Conservation (phyloP, 495 filamentous ascomycete species). For the Acidomyces sp. region DNA sequence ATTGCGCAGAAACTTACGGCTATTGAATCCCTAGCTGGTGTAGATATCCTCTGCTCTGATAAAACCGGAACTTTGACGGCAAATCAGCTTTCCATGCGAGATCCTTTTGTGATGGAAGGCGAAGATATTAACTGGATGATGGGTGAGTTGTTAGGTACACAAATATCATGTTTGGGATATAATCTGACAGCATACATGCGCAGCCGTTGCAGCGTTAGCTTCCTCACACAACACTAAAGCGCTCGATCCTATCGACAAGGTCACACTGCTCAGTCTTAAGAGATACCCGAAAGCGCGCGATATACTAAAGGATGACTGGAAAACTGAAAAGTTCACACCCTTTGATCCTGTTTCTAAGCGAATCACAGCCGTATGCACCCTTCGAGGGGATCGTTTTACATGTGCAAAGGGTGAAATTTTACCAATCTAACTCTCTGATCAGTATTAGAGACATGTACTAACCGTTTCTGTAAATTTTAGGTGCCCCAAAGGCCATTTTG, state of each 20-base stretch:
- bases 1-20: slow-evolving; percentile 65
- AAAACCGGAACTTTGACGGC: slow-evolving; percentile 58
- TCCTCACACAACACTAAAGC: slow-evolving; percentile 68
- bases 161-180: too few relatives aligned
- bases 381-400: slow-evolving; percentile 52
- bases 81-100: slow-evolving; percentile 62
- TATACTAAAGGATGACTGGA: slow-evolving; percentile 55
- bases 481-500: slow-evolving; percentile 60
- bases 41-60: slow-evolving; percentile 62
- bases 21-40: slow-evolving; percentile 63
- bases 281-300: slow-evolving; percentile 60
- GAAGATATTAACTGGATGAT: slow-evolving; percentile 72
- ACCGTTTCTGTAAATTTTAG: too few relatives aligned
- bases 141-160: too few relatives aligned
- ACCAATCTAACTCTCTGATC: too few relatives aligned
- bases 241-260: slow-evolving; percentile 65
- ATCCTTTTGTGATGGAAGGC: slow-evolving; percentile 60
- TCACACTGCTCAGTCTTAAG: slow-evolving; percentile 59
- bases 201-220: slow-evolving; percentile 55
- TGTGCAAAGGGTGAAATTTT: slow-evolving; percentile 66
- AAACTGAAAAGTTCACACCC: slow-evolving; percentile 61
- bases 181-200: too few relatives aligned
- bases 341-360: slow-evolving; percentile 71
- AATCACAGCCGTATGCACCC: slow-evolving; percentile 53
- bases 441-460: too few relatives aligned